These are phyloP conservation scores for Aspergillus oerlinghausenensis DNA, from an alignment of 2,329 filamentous ascomycete species.

Conservation along the genomic window DNA sequence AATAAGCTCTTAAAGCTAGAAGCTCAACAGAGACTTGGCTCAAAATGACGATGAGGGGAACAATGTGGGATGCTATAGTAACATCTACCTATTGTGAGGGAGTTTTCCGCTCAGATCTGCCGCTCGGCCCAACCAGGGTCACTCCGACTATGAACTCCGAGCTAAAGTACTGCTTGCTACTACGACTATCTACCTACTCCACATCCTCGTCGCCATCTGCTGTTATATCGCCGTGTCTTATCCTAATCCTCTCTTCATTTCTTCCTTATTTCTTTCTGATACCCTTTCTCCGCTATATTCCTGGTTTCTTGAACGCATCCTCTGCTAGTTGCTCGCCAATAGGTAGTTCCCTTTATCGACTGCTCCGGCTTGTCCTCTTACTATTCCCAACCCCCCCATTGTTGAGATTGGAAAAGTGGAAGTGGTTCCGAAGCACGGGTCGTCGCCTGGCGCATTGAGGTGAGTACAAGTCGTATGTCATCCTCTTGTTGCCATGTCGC, in stretches of 20 bases:
- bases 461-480: slow-evolving; percentile 20
- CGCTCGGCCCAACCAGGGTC: slow-evolving; percentile 13
- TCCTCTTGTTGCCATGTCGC: neutral
- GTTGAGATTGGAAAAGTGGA: neutral
- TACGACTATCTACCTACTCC: slow-evolving; percentile 4
- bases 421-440: slow-evolving; percentile 25
- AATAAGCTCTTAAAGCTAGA: neutral
- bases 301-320: neutral
- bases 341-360: neutral
- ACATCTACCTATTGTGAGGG: slow-evolving; percentile 6
- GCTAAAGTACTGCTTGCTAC: neutral
- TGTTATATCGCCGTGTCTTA: slow-evolving; percentile 4
- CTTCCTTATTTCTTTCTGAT: neutral
- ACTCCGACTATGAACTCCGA: neutral
- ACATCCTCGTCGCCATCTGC: slow-evolving; percentile 9
- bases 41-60: neutral
- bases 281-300: neutral
- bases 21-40: neutral
- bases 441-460: slow-evolving; percentile 39
- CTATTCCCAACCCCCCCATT: neutral
- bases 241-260: slow-evolving; percentile 3
- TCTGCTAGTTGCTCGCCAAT: neutral
- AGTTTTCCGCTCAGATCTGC: slow-evolving; percentile 15
- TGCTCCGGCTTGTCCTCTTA: neutral
- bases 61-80: slow-evolving; percentile 13